Base-by-base conservation (phyloP, 192 early-diverging fungal species). In the Phycomyces nitens region DNA sequence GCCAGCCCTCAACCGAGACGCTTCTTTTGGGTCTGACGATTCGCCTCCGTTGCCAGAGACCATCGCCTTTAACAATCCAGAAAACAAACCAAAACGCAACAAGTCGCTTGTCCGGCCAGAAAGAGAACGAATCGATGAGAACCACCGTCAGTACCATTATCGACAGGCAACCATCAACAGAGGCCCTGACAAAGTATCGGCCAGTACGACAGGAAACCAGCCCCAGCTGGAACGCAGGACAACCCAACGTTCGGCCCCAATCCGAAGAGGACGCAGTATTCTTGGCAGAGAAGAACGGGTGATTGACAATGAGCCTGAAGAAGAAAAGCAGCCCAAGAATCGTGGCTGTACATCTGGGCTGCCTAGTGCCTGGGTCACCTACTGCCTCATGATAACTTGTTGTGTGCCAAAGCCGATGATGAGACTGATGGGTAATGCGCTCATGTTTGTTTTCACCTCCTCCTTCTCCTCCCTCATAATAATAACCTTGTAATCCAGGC, bases 101-200 rank as follows among this genome's bases (percentile, higher is more conserved):
- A 87, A 87, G 62, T 90, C 89, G 52, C 81, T 90, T 1, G 81
- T 87, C 53, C 76, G 87, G 63, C 88, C 90, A 16, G 88, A 85
- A 62, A 74, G 86, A 61, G 85, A 85, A 23, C 77, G 78, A 53
- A 72, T 78, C 16, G 70, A 78, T 34, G 49, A 56, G 47, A 76
- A 70, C 10, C 81, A 80, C 64, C 74, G 76, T 42, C 76, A 78
- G 60, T 80, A 74, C 60, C 69, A 74, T 51, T 77, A 78, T 64
- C 56, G 72, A 24, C 65, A 74, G 56, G 72, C 67, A 51, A 70
- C 72, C 20, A 74, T 69, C 8, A 66, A 78, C 49, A 68, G 71
- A 39, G 76, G 38, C 3, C 21, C 22, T 0, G 61, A 59, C 12
- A 51, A 26, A 20, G 59, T 69, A 40, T 56, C 34, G 34, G 55